Base-by-base conservation (phyloP, 345 rosid species). In the Lenwebbia sp. region DNA sequence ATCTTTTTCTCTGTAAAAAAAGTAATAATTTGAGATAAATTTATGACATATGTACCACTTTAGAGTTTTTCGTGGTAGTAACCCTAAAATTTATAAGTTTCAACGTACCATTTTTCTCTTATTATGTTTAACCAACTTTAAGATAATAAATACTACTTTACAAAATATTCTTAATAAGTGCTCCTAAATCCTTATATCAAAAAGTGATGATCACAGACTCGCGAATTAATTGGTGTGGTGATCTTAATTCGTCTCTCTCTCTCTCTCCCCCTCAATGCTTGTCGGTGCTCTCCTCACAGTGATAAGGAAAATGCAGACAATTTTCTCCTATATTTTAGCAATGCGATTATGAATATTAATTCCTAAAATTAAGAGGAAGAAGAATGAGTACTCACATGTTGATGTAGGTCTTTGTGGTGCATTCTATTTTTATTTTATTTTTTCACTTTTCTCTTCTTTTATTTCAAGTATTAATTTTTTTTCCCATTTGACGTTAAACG, bases 131-230 rank as follows among this genome's bases (percentile, higher is more conserved):
- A 65, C 19, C 5, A 19, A 65, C 19, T 65, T 17, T 17, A 17
- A 65, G 30, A 65, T 65, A 33, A 9, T 33, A 8, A 33, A 5
- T 9, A 33, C 37, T 65, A 30, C 1, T 4, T 30, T 30, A 65
- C 1, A 1, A 17, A 3, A 33, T 17, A 1, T 33, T 0, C 13
- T 65, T 65, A 1, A 65, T 4, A 19, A 15, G 2, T 33, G 19
- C 10, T 1, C 2, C 0, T 11, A 17, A 10, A 54, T 54, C 7
- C 8, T 19, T 54, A 21, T 19, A 19, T 54, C 1, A 54, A 54
- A 54, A 19, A 0, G 4, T 17, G 40, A 33, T 2, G 23, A 33
- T 33, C 78, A 33, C 44, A 2, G 23, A 65, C 76, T 65, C 0
- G 7, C 37, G 1, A 19, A 15, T 65, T 30, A 30, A 65, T 30